Percentiles rank a stretch among this genome's conserved stretches.
Evolutionary conservation across 2,329 filamentous ascomycete species (phyloP).

Genomic region (Acrocalymma vagum): DNA sequence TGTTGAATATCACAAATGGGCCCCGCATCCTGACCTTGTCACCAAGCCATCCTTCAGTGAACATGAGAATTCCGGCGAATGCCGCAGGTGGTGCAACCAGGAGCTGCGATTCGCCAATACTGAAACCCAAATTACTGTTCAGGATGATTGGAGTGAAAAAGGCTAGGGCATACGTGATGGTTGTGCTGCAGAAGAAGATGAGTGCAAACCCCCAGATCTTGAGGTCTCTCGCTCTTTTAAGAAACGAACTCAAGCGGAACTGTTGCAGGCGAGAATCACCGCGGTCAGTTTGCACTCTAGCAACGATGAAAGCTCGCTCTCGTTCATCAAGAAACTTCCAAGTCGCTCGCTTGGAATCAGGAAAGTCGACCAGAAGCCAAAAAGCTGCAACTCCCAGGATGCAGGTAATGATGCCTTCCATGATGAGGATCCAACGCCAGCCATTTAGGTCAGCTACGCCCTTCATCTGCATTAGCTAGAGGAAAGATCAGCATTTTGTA

Average conservation of each 20-base stretch:
- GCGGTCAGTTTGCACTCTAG: slow-evolving; percentile 32
- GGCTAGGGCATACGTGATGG: slow-evolving; percentile 32
- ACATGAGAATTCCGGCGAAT: slow-evolving; percentile 31
- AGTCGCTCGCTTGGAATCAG: slow-evolving; percentile 29
- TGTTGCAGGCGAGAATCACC: slow-evolving; percentile 25
- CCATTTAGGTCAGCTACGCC: slow-evolving; percentile 28
- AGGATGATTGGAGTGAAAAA: slow-evolving; percentile 39
- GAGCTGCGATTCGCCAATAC: slow-evolving; percentile 21
- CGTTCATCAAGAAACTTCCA: slow-evolving; percentile 26
- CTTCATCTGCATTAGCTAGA: slow-evolving; percentile 39
- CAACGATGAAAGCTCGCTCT: slow-evolving; percentile 26
- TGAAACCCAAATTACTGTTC: slow-evolving; percentile 32
- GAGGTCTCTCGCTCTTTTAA: slow-evolving; percentile 24
- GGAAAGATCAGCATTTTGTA: slow-evolving; percentile 23
- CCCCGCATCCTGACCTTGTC: slow-evolving; percentile 34
- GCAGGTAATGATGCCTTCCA: slow-evolving; percentile 37
- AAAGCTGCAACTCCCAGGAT: slow-evolving; percentile 31
- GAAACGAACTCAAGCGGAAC: slow-evolving; percentile 29
- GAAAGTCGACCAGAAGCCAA: slow-evolving; percentile 38
- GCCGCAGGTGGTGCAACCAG: slow-evolving; percentile 35
- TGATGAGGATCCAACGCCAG: slow-evolving; percentile 41
- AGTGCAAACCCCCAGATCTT: slow-evolving; percentile 35
- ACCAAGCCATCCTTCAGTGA: slow-evolving; percentile 31
- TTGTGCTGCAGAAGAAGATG: slow-evolving; percentile 30
- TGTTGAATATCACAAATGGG: slow-evolving; percentile 30